A percentile compares a stretch with the other conserved stretches of the same genome.
These are phyloP conservation scores for Solanum appendiculatum DNA, from an alignment of 257 asterid genomes.

Conservation along the genomic window DNA sequence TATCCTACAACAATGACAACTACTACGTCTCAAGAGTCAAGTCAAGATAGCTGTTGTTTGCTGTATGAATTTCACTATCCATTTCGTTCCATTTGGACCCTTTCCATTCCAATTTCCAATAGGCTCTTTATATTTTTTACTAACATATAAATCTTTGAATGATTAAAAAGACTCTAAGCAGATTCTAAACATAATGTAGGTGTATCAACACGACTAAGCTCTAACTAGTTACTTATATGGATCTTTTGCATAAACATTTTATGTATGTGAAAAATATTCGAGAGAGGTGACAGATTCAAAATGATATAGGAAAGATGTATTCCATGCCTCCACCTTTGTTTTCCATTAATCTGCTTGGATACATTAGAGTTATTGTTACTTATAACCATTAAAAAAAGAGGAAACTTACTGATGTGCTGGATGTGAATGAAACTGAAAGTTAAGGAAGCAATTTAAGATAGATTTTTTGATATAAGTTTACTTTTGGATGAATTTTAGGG, in stretches of 20 bases:
- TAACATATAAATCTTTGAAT: background rate
- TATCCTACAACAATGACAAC: background rate
- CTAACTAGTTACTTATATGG: background rate
- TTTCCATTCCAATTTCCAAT: background rate
- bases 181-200: background rate
- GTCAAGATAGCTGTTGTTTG: background rate
- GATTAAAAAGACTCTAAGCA: background rate
- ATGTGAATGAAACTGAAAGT: background rate
- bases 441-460: background rate
- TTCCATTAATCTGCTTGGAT: background rate
- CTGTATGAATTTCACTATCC: background rate
- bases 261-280: background rate
- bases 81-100: background rate
- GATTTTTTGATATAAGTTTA: background rate
- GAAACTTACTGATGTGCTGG: background rate
- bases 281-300: background rate
- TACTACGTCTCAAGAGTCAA: background rate
- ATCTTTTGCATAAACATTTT: background rate
- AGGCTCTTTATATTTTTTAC: background rate
- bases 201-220: background rate
- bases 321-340: background rate
- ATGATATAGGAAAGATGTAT: background rate
- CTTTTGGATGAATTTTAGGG: background rate
- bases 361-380: background rate
- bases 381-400: background rate